A percentile compares a stretch with the other conserved stretches of the same genome.
Evolutionary conservation across 1,284 basidiomycete species (phyloP).

Genomic region (Peniophora sp.): DNA sequence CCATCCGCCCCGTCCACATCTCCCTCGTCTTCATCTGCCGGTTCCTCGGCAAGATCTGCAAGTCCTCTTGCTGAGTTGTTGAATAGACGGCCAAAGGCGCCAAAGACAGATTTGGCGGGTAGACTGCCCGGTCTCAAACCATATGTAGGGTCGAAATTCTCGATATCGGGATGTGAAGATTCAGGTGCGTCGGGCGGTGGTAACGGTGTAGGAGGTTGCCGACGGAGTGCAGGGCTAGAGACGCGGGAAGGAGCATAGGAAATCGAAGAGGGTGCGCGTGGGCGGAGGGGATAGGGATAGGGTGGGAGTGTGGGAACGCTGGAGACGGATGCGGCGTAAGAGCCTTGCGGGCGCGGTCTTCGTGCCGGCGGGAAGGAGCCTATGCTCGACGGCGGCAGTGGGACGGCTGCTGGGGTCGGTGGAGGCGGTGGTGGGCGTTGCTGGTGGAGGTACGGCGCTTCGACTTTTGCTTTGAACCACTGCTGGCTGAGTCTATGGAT

Average conservation of each 20-base stretch:
- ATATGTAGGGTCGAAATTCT: slow-evolving; percentile 94
- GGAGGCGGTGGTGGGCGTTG: slow-evolving; percentile 22
- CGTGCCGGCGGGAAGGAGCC: background rate
- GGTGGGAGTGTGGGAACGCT: slow-evolving; percentile 1
- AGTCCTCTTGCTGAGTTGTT: slow-evolving; percentile 54
- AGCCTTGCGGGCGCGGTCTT: background rate
- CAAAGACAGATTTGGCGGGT: slow-evolving; percentile 68
- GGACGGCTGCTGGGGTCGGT: slow-evolving; percentile 7
- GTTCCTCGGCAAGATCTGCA: slow-evolving; percentile 72
- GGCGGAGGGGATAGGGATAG: slow-evolving; percentile 4
- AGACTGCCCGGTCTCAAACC: slow-evolving; percentile 91
- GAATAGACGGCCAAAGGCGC: slow-evolving; percentile 67
- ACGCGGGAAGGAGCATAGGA: slow-evolving; percentile 9
- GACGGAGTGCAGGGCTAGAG: slow-evolving; percentile 11
- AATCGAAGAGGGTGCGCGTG: slow-evolving; percentile 2
- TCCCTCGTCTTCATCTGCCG: slow-evolving; percentile 37
- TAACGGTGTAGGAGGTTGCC: slow-evolving; percentile 13
- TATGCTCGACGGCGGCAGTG: background rate
- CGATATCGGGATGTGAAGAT: slow-evolving; percentile 72
- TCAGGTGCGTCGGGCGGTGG: slow-evolving; percentile 27
- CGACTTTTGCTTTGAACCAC: slow-evolving; percentile 86
- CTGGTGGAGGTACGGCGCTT: slow-evolving; percentile 66
- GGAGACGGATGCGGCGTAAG: background rate
- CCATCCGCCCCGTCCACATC: slow-evolving; percentile 34
- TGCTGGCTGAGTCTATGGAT: slow-evolving; percentile 94